These are phyloP conservation scores for Dipodascopsis uninucleata DNA, from an alignment of 805 yeast species.

Conservation along the genomic window DNA sequence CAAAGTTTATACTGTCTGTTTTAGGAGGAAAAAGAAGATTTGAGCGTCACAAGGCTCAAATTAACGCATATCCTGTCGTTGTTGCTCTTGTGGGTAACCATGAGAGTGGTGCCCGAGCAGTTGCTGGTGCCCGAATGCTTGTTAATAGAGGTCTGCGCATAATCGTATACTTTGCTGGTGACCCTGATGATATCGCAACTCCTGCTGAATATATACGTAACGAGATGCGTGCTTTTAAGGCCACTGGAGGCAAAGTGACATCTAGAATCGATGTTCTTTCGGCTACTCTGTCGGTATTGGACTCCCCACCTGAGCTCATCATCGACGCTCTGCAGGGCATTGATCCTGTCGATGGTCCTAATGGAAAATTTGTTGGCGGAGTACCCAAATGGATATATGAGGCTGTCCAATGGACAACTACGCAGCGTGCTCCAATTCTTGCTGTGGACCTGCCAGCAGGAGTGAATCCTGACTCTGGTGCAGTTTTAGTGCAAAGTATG, in stretches of 20 bases:
- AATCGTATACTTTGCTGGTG: constrained; percentile 40
- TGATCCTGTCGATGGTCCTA: constrained; percentile 46
- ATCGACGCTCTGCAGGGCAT: constrained; percentile 84
- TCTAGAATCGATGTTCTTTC: constrained; percentile 33
- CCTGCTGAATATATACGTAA: constrained; percentile 28
- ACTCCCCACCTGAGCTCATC: constrained; percentile 73
- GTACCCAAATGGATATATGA: constrained; percentile 31
- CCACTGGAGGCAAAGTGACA: constrained; percentile 67
- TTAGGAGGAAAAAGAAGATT: constrained; percentile 71
- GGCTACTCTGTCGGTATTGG: constrained; percentile 42
- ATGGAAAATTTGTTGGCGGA: constrained; percentile 22
- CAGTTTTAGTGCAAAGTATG: constrained; percentile 36
- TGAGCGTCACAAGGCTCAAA: constrained; percentile 64
- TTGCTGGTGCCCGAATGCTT: constrained; percentile 76
- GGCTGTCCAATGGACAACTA: constrained; percentile 67
- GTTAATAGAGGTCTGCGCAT: constrained; percentile 70
- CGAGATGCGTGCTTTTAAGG: constrained; percentile 56
- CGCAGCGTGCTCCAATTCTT: constrained; percentile 45
- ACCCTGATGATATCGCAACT: constrained; percentile 18
- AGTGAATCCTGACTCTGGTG: constrained; percentile 77
- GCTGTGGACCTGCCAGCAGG: constrained; percentile 83
- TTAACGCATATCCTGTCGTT: constrained; percentile 75
- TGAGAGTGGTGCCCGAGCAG: constrained; percentile 67
- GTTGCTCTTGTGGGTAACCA: constrained; percentile 65
- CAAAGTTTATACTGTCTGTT: constrained; percentile 54